Conservation (phyloP, 2,329 filamentous ascomycete species). For the Aspergillus tamarii region DNA sequence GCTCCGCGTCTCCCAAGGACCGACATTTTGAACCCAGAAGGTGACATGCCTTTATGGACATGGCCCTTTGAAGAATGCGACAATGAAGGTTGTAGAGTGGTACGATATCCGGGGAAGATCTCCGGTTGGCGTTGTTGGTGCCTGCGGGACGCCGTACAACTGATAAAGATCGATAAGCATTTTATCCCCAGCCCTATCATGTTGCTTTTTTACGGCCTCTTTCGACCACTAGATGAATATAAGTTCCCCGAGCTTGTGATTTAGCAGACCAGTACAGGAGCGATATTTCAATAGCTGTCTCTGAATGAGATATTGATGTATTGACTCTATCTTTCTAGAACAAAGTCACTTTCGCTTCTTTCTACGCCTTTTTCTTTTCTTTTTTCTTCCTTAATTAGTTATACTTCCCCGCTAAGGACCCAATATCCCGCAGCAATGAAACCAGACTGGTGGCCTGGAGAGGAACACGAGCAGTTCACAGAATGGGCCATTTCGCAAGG, state of each 20-base stretch:
- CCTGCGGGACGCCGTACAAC: conserved; percentile 18
- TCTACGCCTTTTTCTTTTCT: neutral
- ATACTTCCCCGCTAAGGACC: neutral
- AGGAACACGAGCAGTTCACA: conserved; percentile 59
- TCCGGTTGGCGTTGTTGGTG: conserved; percentile 17
- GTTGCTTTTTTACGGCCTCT: neutral
- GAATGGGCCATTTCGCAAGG: conserved; percentile 69
- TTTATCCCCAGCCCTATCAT: conserved; percentile 4
- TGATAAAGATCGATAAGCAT: conserved; percentile 26
- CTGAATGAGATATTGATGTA: neutral
- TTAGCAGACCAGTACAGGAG: neutral
- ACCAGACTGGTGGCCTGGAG: conserved; percentile 37
- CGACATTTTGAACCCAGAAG: conserved; percentile 31
- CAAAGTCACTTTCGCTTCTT: neutral
- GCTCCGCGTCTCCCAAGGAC: conserved; percentile 27
- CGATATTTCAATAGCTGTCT: neutral
- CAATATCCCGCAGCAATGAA: conserved; percentile 24
- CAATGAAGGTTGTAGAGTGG: conserved; percentile 15
- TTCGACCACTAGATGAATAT: neutral
- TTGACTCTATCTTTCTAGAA: neutral
- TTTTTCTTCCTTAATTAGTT: neutral
- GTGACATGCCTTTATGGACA: conserved; percentile 13
- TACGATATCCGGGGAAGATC: conserved; percentile 20
- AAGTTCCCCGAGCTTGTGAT: neutral
- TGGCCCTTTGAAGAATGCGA: conserved; percentile 11